A percentile compares a stretch with the other conserved stretches of the same genome.
phyloP scores from a whole-genome alignment of 2,329 filamentous ascomycete species.

The Cryphonectria carpinicola region DNA sequence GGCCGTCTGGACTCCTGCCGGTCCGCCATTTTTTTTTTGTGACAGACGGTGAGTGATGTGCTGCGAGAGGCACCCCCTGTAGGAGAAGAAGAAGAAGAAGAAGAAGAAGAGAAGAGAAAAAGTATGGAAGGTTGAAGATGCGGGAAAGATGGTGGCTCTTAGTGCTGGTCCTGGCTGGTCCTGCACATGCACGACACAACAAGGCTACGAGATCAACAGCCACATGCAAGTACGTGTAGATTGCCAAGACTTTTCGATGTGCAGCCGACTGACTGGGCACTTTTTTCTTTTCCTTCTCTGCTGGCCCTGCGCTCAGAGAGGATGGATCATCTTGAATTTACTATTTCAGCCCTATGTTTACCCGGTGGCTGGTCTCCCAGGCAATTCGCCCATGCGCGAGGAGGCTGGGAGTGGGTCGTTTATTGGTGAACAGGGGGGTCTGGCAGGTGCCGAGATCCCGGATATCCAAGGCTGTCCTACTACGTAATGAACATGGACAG shows the following conservation, averaged over 20 bases:
- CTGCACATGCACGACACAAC: not conserved
- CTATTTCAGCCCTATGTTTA: slow-evolving; percentile 20
- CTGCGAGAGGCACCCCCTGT: not conserved
- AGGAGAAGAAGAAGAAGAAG: not conserved
- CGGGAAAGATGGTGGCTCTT: not conserved
- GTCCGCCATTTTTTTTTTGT: slow-evolving; percentile 1
- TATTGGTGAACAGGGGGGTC: not conserved
- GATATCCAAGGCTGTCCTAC: not conserved
- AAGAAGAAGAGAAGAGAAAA: not conserved
- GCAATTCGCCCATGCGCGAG: slow-evolving; percentile 20
- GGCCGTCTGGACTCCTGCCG: slow-evolving; percentile 25
- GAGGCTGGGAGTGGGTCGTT: slow-evolving; percentile 23
- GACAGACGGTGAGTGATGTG: not conserved
- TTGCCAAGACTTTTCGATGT: slow-evolving; percentile 3
- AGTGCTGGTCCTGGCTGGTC: not conserved
- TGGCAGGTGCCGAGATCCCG: slow-evolving; percentile 17
- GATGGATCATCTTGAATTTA: not conserved
- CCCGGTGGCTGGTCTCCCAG: slow-evolving; percentile 28
- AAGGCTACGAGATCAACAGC: not conserved
- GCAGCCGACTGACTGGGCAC: not conserved
- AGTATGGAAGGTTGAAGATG: not conserved
- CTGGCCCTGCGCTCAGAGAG: not conserved
- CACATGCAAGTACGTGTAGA: slow-evolving; percentile 6
- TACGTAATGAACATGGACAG: not conserved
- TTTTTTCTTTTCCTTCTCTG: not conserved